Percentiles rank a stretch among this genome's conserved stretches.
Conservation (phyloP, 495 filamentous ascomycete genomes). For the Xylaria flabelliformis region DNA sequence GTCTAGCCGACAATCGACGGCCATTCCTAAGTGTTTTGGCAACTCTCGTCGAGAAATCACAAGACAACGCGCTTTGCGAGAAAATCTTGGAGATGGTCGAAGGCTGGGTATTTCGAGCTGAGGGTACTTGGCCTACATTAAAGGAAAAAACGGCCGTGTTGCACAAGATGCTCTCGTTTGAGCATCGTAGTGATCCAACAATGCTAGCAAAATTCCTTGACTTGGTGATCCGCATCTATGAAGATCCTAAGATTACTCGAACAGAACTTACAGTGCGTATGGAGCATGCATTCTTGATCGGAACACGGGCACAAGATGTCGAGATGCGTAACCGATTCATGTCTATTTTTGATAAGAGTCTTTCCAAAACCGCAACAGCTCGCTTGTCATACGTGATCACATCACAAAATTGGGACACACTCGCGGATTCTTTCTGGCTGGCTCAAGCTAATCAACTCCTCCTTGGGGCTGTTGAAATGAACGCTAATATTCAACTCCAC, state of each 20-base stretch:
- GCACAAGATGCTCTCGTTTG: constrained; percentile 96
- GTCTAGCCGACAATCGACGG: constrained; percentile 87
- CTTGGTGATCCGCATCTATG: constrained; percentile 95
- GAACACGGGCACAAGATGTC: constrained; percentile 90
- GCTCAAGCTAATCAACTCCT: constrained; percentile 91
- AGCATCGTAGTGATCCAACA: constrained; percentile 77
- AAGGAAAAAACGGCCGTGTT: constrained; percentile 98
- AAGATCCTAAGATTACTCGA: constrained; percentile 91
- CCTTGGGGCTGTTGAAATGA: constrained; percentile 88
- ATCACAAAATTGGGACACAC: constrained; percentile 96
- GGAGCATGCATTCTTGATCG: constrained; percentile 97
- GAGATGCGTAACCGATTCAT: constrained; percentile 98
- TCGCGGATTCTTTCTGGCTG: constrained; percentile 95
- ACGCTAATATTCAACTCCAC: constrained; percentile 74
- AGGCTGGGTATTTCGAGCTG: constrained; percentile 90
- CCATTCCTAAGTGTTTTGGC: constrained; percentile 95
- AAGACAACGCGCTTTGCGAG: constrained; percentile 80
- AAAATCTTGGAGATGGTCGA: constrained; percentile 96
- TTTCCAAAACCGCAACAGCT: constrained; percentile 84
- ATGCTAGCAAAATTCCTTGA: constrained; percentile 92
- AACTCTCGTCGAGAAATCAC: constrained; percentile 91
- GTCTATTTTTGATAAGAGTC: constrained; percentile 88
- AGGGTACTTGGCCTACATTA: constrained; percentile 90
- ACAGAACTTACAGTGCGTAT: constrained; percentile 95
- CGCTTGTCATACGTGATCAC: constrained; percentile 86